A percentile compares a stretch with the other conserved stretches of the same genome.
phyloP scores from a whole-genome alignment of 768 basidiomycete genomes.

The Lactifluus piperatus region DNA sequence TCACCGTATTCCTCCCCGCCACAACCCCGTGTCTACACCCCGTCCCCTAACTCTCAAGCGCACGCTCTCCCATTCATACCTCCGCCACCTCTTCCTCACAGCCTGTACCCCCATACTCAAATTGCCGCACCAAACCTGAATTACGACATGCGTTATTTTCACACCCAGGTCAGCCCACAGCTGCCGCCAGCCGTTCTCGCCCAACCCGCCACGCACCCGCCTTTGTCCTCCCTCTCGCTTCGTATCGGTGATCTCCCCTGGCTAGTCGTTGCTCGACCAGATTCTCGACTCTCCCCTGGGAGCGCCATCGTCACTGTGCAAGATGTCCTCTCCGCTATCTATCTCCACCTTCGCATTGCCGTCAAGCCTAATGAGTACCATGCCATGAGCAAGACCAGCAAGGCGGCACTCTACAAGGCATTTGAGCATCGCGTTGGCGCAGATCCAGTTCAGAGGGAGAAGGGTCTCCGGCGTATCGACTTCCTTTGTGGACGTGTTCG shows the following conservation, averaged over 20 bases:
- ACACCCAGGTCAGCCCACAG: neutral
- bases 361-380: slow-evolving; percentile 5
- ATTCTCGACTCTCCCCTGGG: neutral
- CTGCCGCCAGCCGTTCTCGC: neutral
- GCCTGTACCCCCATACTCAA: neutral
- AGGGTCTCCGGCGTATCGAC: slow-evolving; percentile 10
- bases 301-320: neutral
- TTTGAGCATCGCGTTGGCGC: slow-evolving; percentile 3
- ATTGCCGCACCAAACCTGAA: neutral
- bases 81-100: neutral
- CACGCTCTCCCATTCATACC: neutral
- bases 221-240: neutral
- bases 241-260: slow-evolving; percentile 6
- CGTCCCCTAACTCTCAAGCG: neutral
- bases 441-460: neutral
- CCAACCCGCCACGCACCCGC: neutral
- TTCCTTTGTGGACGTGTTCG: neutral
- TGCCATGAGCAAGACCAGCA: neutral
- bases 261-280: neutral
- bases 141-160: neutral
- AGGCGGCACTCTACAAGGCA: neutral
- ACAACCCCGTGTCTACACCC: neutral
- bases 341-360: slow-evolving; percentile 3
- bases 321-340: neutral
- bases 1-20: neutral